Evolutionary conservation across 345 rosid genomes (phyloP).

Genomic region (Salix exigua): DNA sequence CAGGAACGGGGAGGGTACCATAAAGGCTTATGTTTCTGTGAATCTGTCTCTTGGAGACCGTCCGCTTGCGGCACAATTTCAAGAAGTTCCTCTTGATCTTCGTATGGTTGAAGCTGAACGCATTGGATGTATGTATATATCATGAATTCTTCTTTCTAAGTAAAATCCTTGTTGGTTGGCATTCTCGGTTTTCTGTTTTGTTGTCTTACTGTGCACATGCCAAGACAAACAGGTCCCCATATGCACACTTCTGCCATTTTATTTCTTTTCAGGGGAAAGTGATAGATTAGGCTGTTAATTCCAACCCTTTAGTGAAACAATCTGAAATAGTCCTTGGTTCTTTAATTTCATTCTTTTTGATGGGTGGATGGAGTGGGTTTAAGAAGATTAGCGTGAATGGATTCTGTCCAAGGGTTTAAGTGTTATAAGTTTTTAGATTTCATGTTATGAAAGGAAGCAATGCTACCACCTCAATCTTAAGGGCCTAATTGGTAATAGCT

Average conservation of each 20-base stretch:
- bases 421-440: neutral
- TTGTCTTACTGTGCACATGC: neutral
- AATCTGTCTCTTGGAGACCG: slow-evolving; percentile 79
- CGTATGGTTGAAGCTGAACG: slow-evolving; percentile 93
- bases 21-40: slow-evolving; percentile 75
- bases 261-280: neutral
- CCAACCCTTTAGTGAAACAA: neutral
- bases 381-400: neutral
- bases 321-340: neutral
- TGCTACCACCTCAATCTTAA: neutral
- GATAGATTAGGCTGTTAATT: neutral
- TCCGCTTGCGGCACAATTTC: slow-evolving; percentile 89
- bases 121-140: slow-evolving; percentile 72
- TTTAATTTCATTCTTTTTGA: too few relatives aligned
- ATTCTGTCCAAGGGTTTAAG: neutral
- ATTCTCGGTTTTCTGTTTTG: neutral
- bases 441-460: neutral
- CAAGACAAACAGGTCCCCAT: neutral
- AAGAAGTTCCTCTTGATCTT: slow-evolving; percentile 93
- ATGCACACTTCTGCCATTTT: neutral
- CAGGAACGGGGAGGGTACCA: slow-evolving; percentile 64
- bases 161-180: neutral
- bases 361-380: neutral
- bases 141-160: neutral
- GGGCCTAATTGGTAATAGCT: neutral